Base-by-base conservation (phyloP, 495 filamentous ascomycete species). In the Hypoxylon intermedium region DNA sequence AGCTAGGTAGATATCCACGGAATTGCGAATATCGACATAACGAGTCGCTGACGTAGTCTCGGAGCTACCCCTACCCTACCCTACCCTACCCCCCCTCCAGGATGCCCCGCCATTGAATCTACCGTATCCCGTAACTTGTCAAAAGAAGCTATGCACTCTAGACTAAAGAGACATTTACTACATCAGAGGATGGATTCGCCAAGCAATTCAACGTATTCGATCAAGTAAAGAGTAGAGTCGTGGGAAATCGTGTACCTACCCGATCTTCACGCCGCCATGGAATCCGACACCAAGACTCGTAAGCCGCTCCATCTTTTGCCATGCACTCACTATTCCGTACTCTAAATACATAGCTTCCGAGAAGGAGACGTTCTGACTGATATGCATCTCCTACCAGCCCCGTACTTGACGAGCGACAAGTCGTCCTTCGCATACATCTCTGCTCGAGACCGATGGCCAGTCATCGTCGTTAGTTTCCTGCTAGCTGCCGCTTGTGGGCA, bases 351-450 rank as follows among this genome's bases (percentile, higher is more conserved):
- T 4, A 26, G 24, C 24, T 26, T 7, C 24, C 4, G 3, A 26
- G 24, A 26, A 26, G 24, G 7, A 7, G 7, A 7, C 24, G 3
- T 3, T 3, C 7, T 7, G 7, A 60, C 61, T 59, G 34, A 66
- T 36, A 31, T 13, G 21, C 4, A 6, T 11, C 15, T 41, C 13
- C n/a, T n/a, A 15, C 1, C 46, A 97, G 92, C 87, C n/a, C 85
- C 82, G 42, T 93, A 88, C 69, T 78, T 76, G 53, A 97, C 90
- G 46, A 83, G 85, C 56, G 91, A 97, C 79, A 84, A 82, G 65
- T 89, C 80, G 12, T 97, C 92, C 48, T 98, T 98, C 67, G 94
- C 89, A 46, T 93, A 85, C 67, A 66, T 86, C 59, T 94, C 93
- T 15, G 92, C 87, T 18, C 81, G 87, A 60, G 87, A 92, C 36